Conservation (phyloP, 805 yeast species). For the Metschnikowia lochheadii region DNA sequence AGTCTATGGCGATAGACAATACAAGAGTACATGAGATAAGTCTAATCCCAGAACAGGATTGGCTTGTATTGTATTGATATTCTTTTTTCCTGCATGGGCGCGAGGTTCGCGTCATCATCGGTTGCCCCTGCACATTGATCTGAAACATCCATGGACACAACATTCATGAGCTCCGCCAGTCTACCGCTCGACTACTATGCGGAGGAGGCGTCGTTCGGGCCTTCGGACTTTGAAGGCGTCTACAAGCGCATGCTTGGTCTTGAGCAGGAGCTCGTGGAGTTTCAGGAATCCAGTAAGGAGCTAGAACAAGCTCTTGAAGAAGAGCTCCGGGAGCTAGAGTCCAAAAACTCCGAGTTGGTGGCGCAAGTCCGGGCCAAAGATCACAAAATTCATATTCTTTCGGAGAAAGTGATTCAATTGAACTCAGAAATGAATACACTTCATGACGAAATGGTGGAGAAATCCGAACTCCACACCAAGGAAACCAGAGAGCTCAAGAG, state of each 20-base stretch:
- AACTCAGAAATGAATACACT: conserved; percentile 20
- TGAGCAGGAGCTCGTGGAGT: conserved; percentile 37
- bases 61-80: neutral
- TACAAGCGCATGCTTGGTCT: conserved; percentile 29
- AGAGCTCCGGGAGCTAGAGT: conserved; percentile 36
- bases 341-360: conserved; percentile 18
- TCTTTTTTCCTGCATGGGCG: neutral
- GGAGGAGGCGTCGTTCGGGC: neutral
- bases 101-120: neutral
- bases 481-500: conserved; percentile 23
- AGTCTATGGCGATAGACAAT: conserved; percentile 30
- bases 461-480: conserved; percentile 18
- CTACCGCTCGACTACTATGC: neutral
- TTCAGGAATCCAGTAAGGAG: conserved; percentile 42
- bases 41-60: too few species aligned
- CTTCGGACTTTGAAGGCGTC: conserved; percentile 8
- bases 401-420: conserved; percentile 13
- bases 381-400: conserved; percentile 18
- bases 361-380: conserved; percentile 18
- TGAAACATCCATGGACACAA: conserved; percentile 2
- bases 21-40: neutral
- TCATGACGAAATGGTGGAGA: conserved; percentile 11
- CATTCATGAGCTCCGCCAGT: conserved; percentile 1
- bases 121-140: conserved; percentile 1
- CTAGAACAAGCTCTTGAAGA: conserved; percentile 43